phyloP scores from a whole-genome alignment of 2,329 filamentous ascomycete species.

The Talaromyces rugulosus region DNA sequence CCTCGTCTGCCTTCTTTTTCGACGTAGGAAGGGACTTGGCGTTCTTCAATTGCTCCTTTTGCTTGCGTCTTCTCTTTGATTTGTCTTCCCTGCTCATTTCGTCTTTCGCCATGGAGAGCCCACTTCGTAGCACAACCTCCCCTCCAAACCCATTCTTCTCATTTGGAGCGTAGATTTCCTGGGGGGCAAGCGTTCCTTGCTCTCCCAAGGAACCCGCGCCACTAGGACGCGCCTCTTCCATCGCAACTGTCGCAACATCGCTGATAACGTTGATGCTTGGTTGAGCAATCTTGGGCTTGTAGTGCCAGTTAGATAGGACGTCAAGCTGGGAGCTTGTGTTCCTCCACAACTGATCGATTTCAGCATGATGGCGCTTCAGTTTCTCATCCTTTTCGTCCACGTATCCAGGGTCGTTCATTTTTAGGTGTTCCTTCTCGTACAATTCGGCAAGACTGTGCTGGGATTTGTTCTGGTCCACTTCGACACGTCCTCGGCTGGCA shows the following conservation, averaged over 20 bases:
- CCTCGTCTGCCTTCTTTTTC: slow-evolving; percentile 39
- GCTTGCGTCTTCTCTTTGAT: slow-evolving; percentile 66
- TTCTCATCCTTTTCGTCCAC: slow-evolving; percentile 80
- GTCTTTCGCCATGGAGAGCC: slow-evolving; percentile 71
- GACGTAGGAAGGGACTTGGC: slow-evolving; percentile 45
- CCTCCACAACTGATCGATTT: slow-evolving; percentile 79
- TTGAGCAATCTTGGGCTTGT: slow-evolving; percentile 81
- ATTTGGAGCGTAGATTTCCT: slow-evolving; percentile 86
- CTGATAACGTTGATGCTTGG: slow-evolving; percentile 81
- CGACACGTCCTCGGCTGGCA: slow-evolving; percentile 67
- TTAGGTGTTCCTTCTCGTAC: slow-evolving; percentile 89
- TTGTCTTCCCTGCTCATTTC: slow-evolving; percentile 90
- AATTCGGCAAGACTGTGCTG: slow-evolving; percentile 83
- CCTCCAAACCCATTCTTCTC: slow-evolving; percentile 59
- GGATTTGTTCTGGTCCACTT: slow-evolving; percentile 83
- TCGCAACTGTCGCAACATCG: slow-evolving; percentile 84
- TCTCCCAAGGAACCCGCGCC: slow-evolving; percentile 61
- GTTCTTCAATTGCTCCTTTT: slow-evolving; percentile 79
- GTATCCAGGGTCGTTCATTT: slow-evolving; percentile 72
- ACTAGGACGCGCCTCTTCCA: slow-evolving; percentile 92
- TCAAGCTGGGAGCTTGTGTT: slow-evolving; percentile 77
- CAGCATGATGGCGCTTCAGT: slow-evolving; percentile 72
- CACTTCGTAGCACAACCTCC: slow-evolving; percentile 74
- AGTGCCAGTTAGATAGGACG: slow-evolving; percentile 87
- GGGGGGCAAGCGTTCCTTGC: slow-evolving; percentile 75